These are phyloP conservation scores for Diplodia seriata DNA, from an alignment of 2,329 filamentous ascomycete species.

Conservation along the genomic window DNA sequence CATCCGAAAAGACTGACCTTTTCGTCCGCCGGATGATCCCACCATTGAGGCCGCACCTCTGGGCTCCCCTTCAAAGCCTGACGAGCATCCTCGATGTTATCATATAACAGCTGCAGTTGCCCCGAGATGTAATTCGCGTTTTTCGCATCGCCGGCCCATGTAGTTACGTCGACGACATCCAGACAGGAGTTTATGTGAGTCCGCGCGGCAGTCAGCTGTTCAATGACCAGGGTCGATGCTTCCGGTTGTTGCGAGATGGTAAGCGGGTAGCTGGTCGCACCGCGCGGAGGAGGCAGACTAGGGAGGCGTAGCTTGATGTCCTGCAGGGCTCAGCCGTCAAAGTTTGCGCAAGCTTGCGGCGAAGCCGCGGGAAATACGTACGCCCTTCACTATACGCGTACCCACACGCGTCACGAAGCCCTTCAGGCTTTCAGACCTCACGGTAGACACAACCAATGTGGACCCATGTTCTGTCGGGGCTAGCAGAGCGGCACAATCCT, in stretches of 20 bases:
- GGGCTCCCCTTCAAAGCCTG: slow-evolving; percentile 63
- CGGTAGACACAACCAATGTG: slow-evolving; percentile 87
- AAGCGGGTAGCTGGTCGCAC: slow-evolving; percentile 59
- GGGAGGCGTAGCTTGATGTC: slow-evolving; percentile 78
- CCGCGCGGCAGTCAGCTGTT: slow-evolving; percentile 73
- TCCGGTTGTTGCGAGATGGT: slow-evolving; percentile 60
- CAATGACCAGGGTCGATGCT: slow-evolving; percentile 66
- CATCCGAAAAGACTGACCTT: slow-evolving; percentile 55
- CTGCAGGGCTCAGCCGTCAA: slow-evolving; percentile 49
- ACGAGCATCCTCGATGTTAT: slow-evolving; percentile 68
- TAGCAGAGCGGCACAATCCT: slow-evolving; percentile 87
- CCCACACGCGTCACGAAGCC: slow-evolving; percentile 90
- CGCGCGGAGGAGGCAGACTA: slow-evolving; percentile 66
- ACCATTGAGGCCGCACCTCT: slow-evolving; percentile 61
- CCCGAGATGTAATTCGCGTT: slow-evolving; percentile 65
- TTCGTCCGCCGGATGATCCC: slow-evolving; percentile 61
- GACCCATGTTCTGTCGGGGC: slow-evolving; percentile 84
- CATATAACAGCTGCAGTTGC: slow-evolving; percentile 64
- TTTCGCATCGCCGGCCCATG: slow-evolving; percentile 71
- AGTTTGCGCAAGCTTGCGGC: slow-evolving; percentile 23
- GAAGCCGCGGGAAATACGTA: slow-evolving; percentile 54
- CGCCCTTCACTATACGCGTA: slow-evolving; percentile 88
- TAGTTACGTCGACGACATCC: slow-evolving; percentile 79
- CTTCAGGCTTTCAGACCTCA: slow-evolving; percentile 87
- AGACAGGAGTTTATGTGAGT: slow-evolving; percentile 82